Percentiles rank a stretch among this genome's conserved stretches.
These are phyloP conservation scores for Eremothecium gossypii DNA, from an alignment of 1,139 yeast species.

Conservation along the genomic window DNA sequence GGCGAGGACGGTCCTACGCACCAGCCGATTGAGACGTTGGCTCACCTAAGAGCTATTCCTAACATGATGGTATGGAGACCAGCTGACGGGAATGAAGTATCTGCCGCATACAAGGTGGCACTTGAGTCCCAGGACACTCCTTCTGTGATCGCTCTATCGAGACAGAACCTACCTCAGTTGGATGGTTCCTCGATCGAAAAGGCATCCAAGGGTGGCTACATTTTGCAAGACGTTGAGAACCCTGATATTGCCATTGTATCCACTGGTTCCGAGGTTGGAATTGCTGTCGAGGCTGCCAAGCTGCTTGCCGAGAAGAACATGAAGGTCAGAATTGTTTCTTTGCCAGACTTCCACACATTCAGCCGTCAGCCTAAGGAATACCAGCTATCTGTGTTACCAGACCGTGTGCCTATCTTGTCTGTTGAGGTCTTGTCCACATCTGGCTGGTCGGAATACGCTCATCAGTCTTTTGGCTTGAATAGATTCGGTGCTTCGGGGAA, in stretches of 20 bases:
- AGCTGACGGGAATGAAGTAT: conserved; percentile 98
- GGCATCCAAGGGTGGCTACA: conserved; percentile 95
- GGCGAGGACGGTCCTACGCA: conserved; percentile 99
- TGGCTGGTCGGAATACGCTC: conserved; percentile 95
- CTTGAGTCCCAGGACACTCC: conserved; percentile 69
- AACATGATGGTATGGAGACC: conserved; percentile 98
- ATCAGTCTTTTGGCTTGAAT: conserved; percentile 93
- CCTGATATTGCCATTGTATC: conserved; percentile 79
- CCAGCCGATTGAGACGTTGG: conserved; percentile 98
- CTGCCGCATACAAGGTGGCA: conserved; percentile 90
- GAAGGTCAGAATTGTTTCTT: conserved; percentile 75
- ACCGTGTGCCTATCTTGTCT: conserved; percentile 86
- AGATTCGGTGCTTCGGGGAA: conserved; percentile 98
- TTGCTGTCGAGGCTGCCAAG: conserved; percentile 76
- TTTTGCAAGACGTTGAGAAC: conserved; percentile 47
- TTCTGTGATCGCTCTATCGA: conserved; percentile 81
- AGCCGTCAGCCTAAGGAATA: conserved; percentile 76
- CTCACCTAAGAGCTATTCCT: conserved; percentile 96
- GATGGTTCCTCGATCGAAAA: conserved; percentile 88
- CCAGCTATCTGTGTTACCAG: conserved; percentile 81
- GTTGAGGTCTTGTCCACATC: conserved; percentile 88
- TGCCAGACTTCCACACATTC: conserved; percentile 90
- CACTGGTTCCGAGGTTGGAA: conserved; percentile 92
- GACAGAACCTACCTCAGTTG: conserved; percentile 96
- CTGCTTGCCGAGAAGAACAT: conserved; percentile 56